Base-by-base conservation (phyloP, 2,329 filamentous ascomycete genomes). In the Cordyceps javanica region DNA sequence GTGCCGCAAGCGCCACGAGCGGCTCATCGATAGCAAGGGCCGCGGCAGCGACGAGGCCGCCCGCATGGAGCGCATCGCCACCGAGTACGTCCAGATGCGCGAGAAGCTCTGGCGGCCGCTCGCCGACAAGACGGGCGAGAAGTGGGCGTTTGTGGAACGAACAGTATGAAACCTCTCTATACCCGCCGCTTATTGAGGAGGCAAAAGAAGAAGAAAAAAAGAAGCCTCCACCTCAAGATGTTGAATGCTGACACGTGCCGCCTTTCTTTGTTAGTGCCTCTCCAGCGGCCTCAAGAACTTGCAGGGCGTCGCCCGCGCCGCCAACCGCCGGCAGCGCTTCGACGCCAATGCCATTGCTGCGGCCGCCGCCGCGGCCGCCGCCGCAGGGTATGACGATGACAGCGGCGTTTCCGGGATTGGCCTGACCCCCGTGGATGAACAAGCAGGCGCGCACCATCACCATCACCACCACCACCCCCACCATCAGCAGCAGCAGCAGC, bases 1-100 rank as follows among this genome's bases (percentile, higher is more conserved):
- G 19, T 96, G 91, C 73, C 89, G 91, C 62, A 96, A 96, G 75
- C 84, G 91, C 57, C 90, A 95, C 66, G 91, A 96, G 73, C 82
- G 91, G 41, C 75, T 96, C 63, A 86, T 93, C 79, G 88, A 93
- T 73, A 84, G 87, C 63, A 81, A 80, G 68, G 85, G 86, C 59
- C 82, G 85, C 49, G 87, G 90, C 65, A 88, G 92, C 66, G 94
- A 90, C 87, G 89, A 93, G 65, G 82, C 82, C 21, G 77, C 86
- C 63, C 89, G 89, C 75, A 77, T 92, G 25, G 88, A 93, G 69
- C 78, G 79, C 10, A 76, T 96, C 41, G 88, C 89, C 38, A 83
- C 82, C 69, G 87, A 89, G 68, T 96, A 96, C 73, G 89, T 91
- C 82, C 80, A 79, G 60, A 82, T 89, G 75, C 82, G 91, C 56